phyloP scores from a whole-genome alignment of 75 land plant species.

The Chamaecyparis obtusa region DNA sequence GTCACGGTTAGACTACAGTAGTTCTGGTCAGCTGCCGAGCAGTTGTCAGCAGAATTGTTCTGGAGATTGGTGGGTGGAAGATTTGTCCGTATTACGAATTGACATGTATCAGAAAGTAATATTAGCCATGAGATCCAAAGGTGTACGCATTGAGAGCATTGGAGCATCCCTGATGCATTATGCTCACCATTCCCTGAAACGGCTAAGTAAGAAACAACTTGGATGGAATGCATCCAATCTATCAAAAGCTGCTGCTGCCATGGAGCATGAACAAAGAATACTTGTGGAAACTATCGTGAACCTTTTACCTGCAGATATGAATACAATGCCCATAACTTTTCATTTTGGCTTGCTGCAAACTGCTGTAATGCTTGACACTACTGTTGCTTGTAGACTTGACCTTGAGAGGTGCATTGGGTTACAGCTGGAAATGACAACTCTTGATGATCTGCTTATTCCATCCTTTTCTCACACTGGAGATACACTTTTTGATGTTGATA shows the following conservation, averaged over 20 bases:
- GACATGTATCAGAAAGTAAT: constrained; percentile 55
- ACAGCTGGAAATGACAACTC: constrained; percentile 67
- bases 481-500: constrained; percentile 76
- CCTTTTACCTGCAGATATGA: constrained; percentile 50
- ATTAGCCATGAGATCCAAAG: constrained; percentile 44
- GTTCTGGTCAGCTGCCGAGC: constrained; percentile 9
- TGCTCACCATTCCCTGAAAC: constrained; percentile 55
- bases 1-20: constrained; percentile 22
- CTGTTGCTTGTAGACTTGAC: constrained; percentile 58
- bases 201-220: constrained; percentile 26
- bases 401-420: constrained; percentile 65
- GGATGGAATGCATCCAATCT: constrained; percentile 29
- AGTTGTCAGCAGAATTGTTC: constrained; percentile 21
- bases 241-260: constrained; percentile 7
- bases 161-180: constrained; percentile 52
- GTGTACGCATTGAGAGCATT: constrained; percentile 49
- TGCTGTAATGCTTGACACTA: constrained; percentile 61
- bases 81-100: constrained; percentile 53
- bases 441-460: constrained; percentile 84
- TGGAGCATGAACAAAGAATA: constrained; percentile 33
- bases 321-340: constrained; percentile 51
- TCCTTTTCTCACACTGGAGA: constrained; percentile 58
- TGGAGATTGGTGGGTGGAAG: constrained; percentile 72
- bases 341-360: constrained; percentile 73
- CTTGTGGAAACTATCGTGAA: constrained; percentile 59